These are phyloP conservation scores for Phytopythium delawarense DNA, from an alignment of 352 stramenopile genomes.

Conservation along the genomic window DNA sequence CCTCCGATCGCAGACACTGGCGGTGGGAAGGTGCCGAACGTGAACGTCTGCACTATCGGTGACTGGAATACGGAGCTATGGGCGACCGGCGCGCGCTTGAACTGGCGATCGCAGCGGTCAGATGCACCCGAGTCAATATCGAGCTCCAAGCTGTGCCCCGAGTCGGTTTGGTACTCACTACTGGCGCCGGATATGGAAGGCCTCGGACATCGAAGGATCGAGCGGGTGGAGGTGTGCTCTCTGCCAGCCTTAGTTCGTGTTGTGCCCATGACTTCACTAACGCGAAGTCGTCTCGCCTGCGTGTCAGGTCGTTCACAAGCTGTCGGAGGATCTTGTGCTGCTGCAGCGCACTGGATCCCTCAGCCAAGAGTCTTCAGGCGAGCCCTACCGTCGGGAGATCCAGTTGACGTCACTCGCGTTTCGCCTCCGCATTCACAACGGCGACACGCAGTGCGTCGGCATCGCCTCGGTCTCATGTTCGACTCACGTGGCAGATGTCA, in stretches of 20 bases:
- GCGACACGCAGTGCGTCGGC: neutral
- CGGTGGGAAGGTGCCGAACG: neutral
- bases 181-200: neutral
- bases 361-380: neutral
- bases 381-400: neutral
- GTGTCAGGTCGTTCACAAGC: neutral
- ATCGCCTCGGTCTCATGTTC: neutral
- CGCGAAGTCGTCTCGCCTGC: neutral
- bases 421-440: neutral
- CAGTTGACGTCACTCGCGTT: slow-evolving; percentile 1
- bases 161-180: neutral
- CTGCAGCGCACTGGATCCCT: neutral
- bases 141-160: neutral
- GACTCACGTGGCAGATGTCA: neutral
- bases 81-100: neutral
- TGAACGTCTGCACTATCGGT: neutral
- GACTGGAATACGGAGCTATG: neutral
- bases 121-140: neutral
- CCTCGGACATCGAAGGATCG: neutral
- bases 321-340: neutral
- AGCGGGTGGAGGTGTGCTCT: neutral
- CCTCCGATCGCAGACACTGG: neutral
- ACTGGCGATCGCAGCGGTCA: neutral
- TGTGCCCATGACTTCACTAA: neutral
- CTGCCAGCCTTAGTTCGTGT: neutral